phyloP scores from a whole-genome alignment of 257 asterid species.

The Solanum arcanum region DNA sequence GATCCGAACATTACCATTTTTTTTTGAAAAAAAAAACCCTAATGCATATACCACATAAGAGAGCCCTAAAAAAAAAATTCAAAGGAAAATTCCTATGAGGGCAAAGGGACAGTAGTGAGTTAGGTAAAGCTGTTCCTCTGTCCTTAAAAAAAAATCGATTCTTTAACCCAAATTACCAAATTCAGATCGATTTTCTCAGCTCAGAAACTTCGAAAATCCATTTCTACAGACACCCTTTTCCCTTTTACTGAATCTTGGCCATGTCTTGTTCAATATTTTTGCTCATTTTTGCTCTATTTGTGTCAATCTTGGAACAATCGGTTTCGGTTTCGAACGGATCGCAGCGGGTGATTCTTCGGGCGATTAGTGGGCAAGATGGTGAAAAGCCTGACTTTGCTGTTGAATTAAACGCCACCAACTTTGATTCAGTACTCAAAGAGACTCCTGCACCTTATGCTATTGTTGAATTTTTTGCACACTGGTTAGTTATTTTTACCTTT shows the following conservation, averaged over 20 bases:
- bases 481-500: conserved; percentile 29
- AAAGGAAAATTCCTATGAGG: neutral
- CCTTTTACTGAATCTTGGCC: neutral
- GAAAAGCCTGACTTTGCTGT: conserved; percentile 44
- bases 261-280: neutral
- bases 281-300: conserved; percentile 13
- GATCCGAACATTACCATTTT: neutral
- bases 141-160: neutral
- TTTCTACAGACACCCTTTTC: neutral
- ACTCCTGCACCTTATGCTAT: conserved; percentile 70
- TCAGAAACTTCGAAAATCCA: neutral
- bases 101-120: conserved; percentile 39
- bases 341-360: conserved; percentile 35
- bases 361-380: neutral
- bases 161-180: neutral
- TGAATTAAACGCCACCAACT: conserved; percentile 62
- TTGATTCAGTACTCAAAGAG: conserved; percentile 53
- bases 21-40: neutral
- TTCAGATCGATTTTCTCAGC: neutral
- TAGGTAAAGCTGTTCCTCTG: conserved; percentile 11
- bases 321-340: neutral
- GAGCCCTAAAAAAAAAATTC: neutral
- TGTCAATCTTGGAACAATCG: conserved; percentile 7
- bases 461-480: conserved; percentile 83
- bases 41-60: neutral